These are phyloP conservation scores for Xenosphaeropsis pyriputrescens DNA, from an alignment of 2,329 filamentous ascomycete genomes.

Conservation along the genomic window DNA sequence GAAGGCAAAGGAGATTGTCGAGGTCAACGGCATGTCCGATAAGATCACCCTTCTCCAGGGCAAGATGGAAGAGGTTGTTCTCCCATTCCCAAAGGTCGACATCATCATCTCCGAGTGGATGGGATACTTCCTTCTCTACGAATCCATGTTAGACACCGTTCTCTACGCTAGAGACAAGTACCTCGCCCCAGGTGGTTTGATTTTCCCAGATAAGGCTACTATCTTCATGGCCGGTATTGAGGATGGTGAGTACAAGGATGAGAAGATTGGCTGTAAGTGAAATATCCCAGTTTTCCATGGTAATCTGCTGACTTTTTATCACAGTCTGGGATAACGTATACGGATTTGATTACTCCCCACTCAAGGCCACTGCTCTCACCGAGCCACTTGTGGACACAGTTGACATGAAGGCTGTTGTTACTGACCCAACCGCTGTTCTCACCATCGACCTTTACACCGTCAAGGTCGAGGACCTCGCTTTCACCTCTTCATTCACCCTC, in stretches of 20 bases:
- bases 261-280: slow-evolving; percentile 93
- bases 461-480: slow-evolving; percentile 69
- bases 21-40: slow-evolving; percentile 77
- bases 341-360: slow-evolving; percentile 88
- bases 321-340: slow-evolving; percentile 99
- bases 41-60: slow-evolving; percentile 97
- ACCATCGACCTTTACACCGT: slow-evolving; percentile 91
- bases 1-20: slow-evolving; percentile 93
- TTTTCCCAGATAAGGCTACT: slow-evolving; percentile 98
- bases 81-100: slow-evolving; percentile 91
- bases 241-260: slow-evolving; percentile 98
- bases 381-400: slow-evolving; percentile 97
- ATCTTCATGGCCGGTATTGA: slow-evolving; percentile 96
- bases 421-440: slow-evolving; percentile 73
- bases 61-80: slow-evolving; percentile 97
- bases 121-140: slow-evolving; percentile 98
- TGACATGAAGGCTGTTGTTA: slow-evolving; percentile 92
- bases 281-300: slow-evolving; percentile 3
- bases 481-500: slow-evolving; percentile 65
- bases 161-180: slow-evolving; percentile 92
- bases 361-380: slow-evolving; percentile 85
- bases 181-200: slow-evolving; percentile 71
- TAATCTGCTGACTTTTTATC: slow-evolving; percentile 12
- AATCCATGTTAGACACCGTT: slow-evolving; percentile 97
- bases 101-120: slow-evolving; percentile 99